Evolutionary conservation across 2,329 filamentous ascomycete species (phyloP), one percentile per base, ranked within the genome.

Genomic region (Aspergillus cejpii): DNA sequence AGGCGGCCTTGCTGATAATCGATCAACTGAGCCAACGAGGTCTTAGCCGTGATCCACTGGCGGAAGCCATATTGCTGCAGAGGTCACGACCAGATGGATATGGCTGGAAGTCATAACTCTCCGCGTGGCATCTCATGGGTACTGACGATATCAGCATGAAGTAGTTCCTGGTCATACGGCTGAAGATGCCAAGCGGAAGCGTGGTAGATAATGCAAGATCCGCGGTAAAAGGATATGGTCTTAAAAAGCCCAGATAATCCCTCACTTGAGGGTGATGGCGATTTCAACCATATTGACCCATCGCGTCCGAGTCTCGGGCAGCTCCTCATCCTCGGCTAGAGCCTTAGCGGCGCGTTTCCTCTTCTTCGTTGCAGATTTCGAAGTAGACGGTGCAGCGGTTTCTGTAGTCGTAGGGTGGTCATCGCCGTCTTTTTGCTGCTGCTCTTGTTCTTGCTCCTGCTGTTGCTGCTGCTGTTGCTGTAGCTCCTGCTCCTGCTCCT

Each of bases 281-380:
- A 74, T 59, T 44, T 74, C 69, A 12, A 74, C 68, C 53, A 66
- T 70, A 52, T 72, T 73, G 29, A 74, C 60, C 69, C 69, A 73
- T 39, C 71, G 63, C 8, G 68, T 68, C 17, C 71, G 60, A 6
- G 67, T 65, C 52, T 73, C 71, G 0, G 70, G 69, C 31, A 71
- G 43, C 40, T 72, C 67, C 4, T 50, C 54, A 14, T 70, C 57
- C 14, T 58, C 51, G 23, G 55, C 52, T 11, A 43, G 48, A 20
- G 53, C 41, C 23, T 45, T 45, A 1, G 45, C 47, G 14, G 57
- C 47, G 6, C 56, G 56, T 40, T 65, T 66, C 14, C 59, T 52
- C 43, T 64, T 64, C 47, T 62, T 63, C 23, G 49, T 38, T 5
- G 46, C 52, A 11, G 54, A 41, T 37, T 59, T 57, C 1, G 56